Base-by-base conservation (phyloP, 2,329 filamentous ascomycete species). In the Periconia sp. region DNA sequence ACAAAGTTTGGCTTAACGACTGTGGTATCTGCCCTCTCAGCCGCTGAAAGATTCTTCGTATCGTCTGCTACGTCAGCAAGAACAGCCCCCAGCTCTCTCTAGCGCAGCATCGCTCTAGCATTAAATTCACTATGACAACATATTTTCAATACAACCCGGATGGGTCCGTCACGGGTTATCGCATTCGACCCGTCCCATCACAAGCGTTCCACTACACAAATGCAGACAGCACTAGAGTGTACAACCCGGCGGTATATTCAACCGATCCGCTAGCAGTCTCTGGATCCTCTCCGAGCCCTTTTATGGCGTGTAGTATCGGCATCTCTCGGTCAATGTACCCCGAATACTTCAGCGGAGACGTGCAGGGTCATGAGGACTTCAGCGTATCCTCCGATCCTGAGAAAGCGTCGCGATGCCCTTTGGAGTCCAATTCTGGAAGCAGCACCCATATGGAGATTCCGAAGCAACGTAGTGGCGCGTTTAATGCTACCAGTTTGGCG, bases 131-230 rank as follows among this genome's bases (percentile, higher is more conserved):
- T 3, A 40, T 40, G 37, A 40, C 37, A 4, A 40, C 37, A 4
- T 40, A 32, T 28, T 40, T 24, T 22, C 25, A 32, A n/a, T 28
- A 16, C 12, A 18, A 33, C 13, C 29, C 9, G 28, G 37, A 40
- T 26, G 37, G 37, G 13, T 32, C 28, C 9, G 21, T 16, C n/a
- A 32, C 18, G 18, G 21, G 28, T 22, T 16, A 17, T 15, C 17
- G 25, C 12, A 15, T 24, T 7, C 28, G 15, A 12, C 16, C 16
- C 12, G 13, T 22, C 11, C n/a, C 21, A 8, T 28, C 36, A 16
- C 13, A 31, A 12, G 11, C 30, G 13, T 16, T 17, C 16, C 26
- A 15, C 15, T 11, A 28, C 12, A 7, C 23, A 12, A 25, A 25
- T 25, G 12, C 12, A 25, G 23, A 12, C 23, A 8, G 12, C 23